Conservation (phyloP, 176 grass and related monocot genomes). For the bread wheat (Triticum aestivum) region IWGSC_CS_RefSeq_v2.1 NC_057806.1:680021917-680022416, state of each 20-base stretch:
- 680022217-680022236: neutral
- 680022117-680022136: too few species aligned
- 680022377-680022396: neutral
- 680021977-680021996: too few species aligned
- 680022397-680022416: neutral
- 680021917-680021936: too few species aligned
- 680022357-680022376: neutral
- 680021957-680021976: too few species aligned
- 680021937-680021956: too few species aligned
- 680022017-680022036: neutral
- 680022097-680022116: too few species aligned
- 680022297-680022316: neutral
- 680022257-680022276: neutral
- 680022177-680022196: neutral
- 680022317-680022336: neutral
- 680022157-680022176: too few species aligned
- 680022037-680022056: too few species aligned
- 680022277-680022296: neutral
- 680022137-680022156: too few species aligned
- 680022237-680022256: neutral
- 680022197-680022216: neutral
- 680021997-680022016: neutral
- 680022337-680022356: neutral
- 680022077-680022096: too few species aligned
- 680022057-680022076: too few species aligned